Evolutionary conservation across 164 flowering plant genomes (phyloP), one percentile per base, ranked within the genome.

Genomic region (Taxillus chinensis): DNA sequence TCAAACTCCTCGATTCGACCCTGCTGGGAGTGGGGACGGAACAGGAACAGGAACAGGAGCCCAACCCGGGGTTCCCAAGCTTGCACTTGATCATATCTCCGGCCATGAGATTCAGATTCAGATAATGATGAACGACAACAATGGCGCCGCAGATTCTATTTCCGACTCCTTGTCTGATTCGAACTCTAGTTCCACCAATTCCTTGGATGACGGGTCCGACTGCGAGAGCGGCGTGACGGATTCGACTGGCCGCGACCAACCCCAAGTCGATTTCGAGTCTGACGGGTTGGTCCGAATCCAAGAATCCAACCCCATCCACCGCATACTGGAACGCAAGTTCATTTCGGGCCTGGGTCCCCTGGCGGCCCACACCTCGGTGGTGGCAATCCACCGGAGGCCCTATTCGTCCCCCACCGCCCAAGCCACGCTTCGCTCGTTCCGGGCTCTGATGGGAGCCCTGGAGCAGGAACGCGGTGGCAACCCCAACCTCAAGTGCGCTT

Each of bases 211-310:
- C 27, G 0, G 27, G 16, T 82, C 85, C 10, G 85, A 79, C 60
- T 73, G 77, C 54, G 81, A 77, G 57, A 82, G 83, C 41, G 55
- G 54, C 7, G 63, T 64, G 39, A 71, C 67, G 37, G 71, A 69
- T 14, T 27, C 39, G 39, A 45, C 27, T 27, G 0, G 39, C 37
- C 39, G 5, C 37, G 69, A 64, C 16, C 64, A 16, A 12, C 14
- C 9, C 8, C 55, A 2, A 43, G 3, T 4, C 11, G 42, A 27
- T 27, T 50, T 59, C n/a, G n/a, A 7, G 27, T 27, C 27, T 13
- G 14, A 55, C n/a, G 73, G 64, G 54, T 39, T 77, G 67, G n/a
- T 69, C 10, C 8, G 63, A 46, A 43, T 71, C 17, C 46, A 17
- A 0, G 73, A 74, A 55, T 75, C 60, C 0, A 68, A 79, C 42